Percentiles rank a stretch among this genome's conserved stretches.
These are phyloP conservation scores for Trichoderma aggressivum DNA, from an alignment of 2,329 filamentous ascomycete genomes.

Conservation along the genomic window DNA sequence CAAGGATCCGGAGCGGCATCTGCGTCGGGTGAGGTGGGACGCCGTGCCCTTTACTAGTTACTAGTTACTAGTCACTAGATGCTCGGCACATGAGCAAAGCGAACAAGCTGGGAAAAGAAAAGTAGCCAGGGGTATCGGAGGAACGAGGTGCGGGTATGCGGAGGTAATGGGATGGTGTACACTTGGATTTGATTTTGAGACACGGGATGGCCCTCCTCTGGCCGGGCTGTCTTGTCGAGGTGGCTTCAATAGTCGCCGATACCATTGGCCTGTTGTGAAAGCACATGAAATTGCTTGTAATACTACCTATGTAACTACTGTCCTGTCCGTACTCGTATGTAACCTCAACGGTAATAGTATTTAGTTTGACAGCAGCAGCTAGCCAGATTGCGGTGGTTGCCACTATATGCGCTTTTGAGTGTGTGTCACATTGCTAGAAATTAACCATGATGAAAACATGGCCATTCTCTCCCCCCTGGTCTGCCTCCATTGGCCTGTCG, in stretches of 20 bases:
- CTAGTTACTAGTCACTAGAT: too few species aligned
- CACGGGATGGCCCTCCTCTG: background rate
- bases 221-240: background rate
- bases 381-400: background rate
- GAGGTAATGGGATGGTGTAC: background rate
- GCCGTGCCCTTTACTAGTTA: slow-evolving; percentile 24
- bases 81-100: background rate
- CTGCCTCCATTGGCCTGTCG: background rate
- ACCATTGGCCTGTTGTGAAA: background rate
- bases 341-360: background rate
- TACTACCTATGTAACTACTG: background rate
- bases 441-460: background rate
- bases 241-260: background rate
- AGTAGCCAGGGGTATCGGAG: background rate
- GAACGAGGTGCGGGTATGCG: background rate
- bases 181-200: background rate
- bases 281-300: background rate
- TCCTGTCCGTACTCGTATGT: background rate
- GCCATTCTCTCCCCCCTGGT: background rate
- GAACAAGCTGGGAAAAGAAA: background rate
- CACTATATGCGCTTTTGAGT: background rate
- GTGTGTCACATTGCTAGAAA: background rate
- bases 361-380: background rate
- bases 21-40: slow-evolving; percentile 37
- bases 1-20: slow-evolving; percentile 33